Evolutionary conservation across 768 basidiomycete species (phyloP), one percentile per base, ranked within the genome.

Genomic region (Trametes maxima): DNA sequence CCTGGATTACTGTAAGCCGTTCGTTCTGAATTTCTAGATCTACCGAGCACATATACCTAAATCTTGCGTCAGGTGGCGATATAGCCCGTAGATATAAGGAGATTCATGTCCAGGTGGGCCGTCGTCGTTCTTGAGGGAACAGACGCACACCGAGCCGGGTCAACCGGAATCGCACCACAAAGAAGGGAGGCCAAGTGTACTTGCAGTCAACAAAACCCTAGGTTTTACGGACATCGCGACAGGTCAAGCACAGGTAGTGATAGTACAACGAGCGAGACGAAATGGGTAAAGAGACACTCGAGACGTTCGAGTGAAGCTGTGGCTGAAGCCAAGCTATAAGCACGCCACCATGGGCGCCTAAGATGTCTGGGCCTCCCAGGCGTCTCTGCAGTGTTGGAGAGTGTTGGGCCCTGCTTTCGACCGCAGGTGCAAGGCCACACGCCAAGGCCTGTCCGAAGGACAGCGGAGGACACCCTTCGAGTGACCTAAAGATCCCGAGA

Each of bases 61-160:
- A 57, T 79, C 73, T 54, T 78, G 71, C 6, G 80, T 84, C 50
- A 94, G 77, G 65, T 85, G 78, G 22, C 76, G 79, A 68, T 87
- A 91, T 46, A 94, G 77, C 6, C 86, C 87, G 51, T 87, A 85
- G 52, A 92, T 79, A 70, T 88, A 92, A 0, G 92, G 92, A 1
- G 91, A 92, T 37, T 88, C 86, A 8, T 73, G 63, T 37, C 84
- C 75, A 7, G 92, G 92, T 14, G 92, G 92, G 2, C 92, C 92
- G 67, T 94, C 92, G 68, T 94, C 92, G 71, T 94, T 94, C 87
- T 92, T 66, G 40, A 54, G 40, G 24, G 39, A 12, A 24, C 36
- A 35, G 13, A 35, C 5, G 51, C 24, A 64, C 19, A 43, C 17
- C 40, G 39, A 13, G 8, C 47, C 49, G 12, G 58, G 46, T 53